These are phyloP conservation scores for Lonicera japonica DNA, from an alignment of 129 eudicot species.

Conservation along the genomic window DNA sequence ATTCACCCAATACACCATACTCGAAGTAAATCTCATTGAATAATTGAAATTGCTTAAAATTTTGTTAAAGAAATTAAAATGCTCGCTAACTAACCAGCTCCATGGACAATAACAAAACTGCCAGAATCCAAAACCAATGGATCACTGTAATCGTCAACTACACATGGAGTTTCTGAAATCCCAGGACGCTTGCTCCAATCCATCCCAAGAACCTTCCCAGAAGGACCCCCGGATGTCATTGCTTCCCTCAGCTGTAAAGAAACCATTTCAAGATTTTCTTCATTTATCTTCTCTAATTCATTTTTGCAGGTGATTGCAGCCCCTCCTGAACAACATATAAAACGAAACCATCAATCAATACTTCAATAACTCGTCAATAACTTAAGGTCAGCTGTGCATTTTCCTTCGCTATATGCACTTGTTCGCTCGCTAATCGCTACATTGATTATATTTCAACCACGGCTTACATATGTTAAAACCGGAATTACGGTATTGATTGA, in stretches of 20 bases:
- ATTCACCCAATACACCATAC: neutral
- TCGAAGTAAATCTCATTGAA: neutral
- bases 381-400: neutral
- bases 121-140: conserved; percentile 30
- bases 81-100: conserved; percentile 65
- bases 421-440: neutral
- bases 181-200: conserved; percentile 94
- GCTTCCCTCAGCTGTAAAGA: conserved; percentile 62
- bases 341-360: neutral
- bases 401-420: neutral
- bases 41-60: neutral
- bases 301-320: conserved; percentile 90
- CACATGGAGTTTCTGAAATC: conserved; percentile 21
- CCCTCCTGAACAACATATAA: conserved; percentile 50
- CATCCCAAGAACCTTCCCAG: conserved; percentile 51
- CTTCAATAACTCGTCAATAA: neutral
- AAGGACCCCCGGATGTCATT: conserved; percentile 42
- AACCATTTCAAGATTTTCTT: conserved; percentile 58
- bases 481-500: neutral
- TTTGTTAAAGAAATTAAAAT: neutral
- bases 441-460: neutral
- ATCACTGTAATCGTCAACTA: conserved; percentile 37
- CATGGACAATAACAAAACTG: conserved; percentile 80
- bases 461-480: too few species aligned
- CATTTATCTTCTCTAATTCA: conserved; percentile 80